Conservation (phyloP, 164 flowering plant genomes). For the Santalum album region DNA sequence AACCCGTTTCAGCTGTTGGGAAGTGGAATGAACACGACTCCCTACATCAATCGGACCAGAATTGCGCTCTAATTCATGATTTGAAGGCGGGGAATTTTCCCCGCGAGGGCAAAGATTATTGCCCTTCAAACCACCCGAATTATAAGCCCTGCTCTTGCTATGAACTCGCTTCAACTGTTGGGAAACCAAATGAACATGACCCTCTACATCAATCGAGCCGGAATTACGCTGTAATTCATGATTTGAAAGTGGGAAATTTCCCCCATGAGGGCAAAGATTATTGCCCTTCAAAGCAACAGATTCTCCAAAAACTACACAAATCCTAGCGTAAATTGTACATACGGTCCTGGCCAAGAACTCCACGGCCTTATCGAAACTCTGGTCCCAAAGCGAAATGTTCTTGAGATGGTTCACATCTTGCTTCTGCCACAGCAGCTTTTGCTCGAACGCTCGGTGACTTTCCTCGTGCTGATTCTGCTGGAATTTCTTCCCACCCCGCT, state of each 20-base stretch:
- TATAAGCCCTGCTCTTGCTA: slow-evolving; percentile 19
- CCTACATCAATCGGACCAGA: no score
- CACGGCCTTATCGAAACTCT: slow-evolving; percentile 76
- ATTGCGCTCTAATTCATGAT: not conserved
- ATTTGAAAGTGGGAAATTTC: slow-evolving; percentile 14
- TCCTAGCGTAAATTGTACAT: slow-evolving; percentile 71
- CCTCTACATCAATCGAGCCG: slow-evolving; percentile 18
- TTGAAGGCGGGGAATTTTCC: not conserved
- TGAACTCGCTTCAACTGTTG: slow-evolving; percentile 22
- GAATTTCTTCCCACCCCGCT: slow-evolving; percentile 67
- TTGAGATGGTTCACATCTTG: slow-evolving; percentile 76
- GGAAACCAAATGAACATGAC: slow-evolving; percentile 15
- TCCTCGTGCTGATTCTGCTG: slow-evolving; percentile 71
- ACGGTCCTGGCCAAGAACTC: slow-evolving; percentile 79
- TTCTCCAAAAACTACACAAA: slow-evolving; percentile 56
- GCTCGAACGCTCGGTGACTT: slow-evolving; percentile 63
- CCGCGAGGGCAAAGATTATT: slow-evolving; percentile 19
- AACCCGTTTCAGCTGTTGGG: no score
- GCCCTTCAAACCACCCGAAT: slow-evolving; percentile 30
- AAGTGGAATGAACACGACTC: no score
- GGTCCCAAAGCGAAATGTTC: slow-evolving; percentile 81
- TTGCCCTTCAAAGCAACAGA: slow-evolving; percentile 12
- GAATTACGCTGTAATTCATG: slow-evolving; percentile 17
- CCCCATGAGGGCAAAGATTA: slow-evolving; percentile 11
- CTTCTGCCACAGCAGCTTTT: slow-evolving; percentile 79